Evolutionary conservation across 176 grass and related monocot species (phyloP).

Genomic region (Phoenix dactylifera): DNA sequence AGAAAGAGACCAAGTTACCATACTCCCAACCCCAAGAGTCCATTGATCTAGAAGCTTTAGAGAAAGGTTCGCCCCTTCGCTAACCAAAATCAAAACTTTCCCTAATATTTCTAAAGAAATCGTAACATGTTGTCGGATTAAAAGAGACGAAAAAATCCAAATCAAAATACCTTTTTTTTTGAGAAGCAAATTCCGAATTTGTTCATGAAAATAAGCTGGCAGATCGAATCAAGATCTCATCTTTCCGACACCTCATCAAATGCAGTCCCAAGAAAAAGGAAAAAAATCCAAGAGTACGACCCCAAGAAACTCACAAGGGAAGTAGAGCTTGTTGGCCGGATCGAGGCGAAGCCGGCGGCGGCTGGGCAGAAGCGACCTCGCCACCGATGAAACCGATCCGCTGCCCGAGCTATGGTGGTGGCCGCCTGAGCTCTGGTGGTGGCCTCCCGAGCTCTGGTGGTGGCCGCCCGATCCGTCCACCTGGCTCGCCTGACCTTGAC

Average conservation of each 20-base stretch:
- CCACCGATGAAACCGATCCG: slow-evolving; percentile 63
- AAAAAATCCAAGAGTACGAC: background rate
- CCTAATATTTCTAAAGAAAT: too few relatives aligned
- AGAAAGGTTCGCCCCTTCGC: too few relatives aligned
- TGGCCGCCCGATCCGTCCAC: slow-evolving; percentile 14
- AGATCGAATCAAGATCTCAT: background rate
- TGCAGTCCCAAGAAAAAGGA: background rate
- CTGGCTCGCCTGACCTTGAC: slow-evolving; percentile 37
- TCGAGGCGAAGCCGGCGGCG: slow-evolving; percentile 74
- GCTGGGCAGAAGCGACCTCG: slow-evolving; percentile 58
- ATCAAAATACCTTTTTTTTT: too few relatives aligned
- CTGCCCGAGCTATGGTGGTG: too few relatives aligned
- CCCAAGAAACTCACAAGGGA: slow-evolving; percentile 63
- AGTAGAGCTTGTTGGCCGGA: slow-evolving; percentile 89
- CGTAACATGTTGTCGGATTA: too few relatives aligned
- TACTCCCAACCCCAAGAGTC: too few relatives aligned
- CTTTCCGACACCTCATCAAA: too few relatives aligned
- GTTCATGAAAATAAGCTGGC: background rate
- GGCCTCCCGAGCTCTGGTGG: background rate
- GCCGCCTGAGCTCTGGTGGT: slow-evolving; percentile 6
- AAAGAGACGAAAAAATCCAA: too few relatives aligned
- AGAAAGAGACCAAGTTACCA: too few relatives aligned
- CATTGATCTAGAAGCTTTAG: too few relatives aligned
- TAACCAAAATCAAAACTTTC: too few relatives aligned
- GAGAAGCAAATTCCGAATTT: too few relatives aligned